Conservation (phyloP, 2,329 filamentous ascomycete genomes). For the Fusarium decemcellulare region DNA sequence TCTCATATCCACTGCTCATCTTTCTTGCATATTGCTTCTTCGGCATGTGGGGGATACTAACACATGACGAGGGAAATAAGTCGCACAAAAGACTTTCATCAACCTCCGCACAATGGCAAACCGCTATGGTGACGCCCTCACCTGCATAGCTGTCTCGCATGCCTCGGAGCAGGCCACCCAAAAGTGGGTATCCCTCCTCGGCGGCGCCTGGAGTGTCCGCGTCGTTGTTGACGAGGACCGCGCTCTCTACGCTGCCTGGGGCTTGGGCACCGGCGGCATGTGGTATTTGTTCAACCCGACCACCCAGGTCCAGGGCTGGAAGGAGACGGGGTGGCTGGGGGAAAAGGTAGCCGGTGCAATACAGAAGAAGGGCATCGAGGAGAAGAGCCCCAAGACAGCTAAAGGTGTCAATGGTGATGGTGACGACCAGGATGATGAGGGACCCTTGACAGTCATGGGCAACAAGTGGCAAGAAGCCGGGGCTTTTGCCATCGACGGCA, state of each 20-base stretch:
- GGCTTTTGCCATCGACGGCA: constrained; percentile 65
- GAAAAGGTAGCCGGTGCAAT: constrained; percentile 64
- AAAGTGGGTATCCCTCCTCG: constrained; percentile 70
- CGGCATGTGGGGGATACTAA: not conserved
- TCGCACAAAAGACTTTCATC: constrained; percentile 71
- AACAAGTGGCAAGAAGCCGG: constrained; percentile 71
- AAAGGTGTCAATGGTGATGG: not conserved
- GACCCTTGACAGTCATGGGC: constrained; percentile 62
- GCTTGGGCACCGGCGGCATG: constrained; percentile 64
- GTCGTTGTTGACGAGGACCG: constrained; percentile 70
- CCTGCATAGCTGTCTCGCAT: constrained; percentile 72
- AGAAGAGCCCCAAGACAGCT: constrained; percentile 20
- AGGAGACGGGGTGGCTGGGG: constrained; percentile 69
- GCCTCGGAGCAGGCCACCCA: constrained; percentile 68
- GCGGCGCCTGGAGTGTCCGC: constrained; percentile 70
- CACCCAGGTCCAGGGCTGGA: constrained; percentile 66
- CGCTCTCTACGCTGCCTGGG: constrained; percentile 71
- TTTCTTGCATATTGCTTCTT: constrained; percentile 12
- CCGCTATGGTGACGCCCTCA: constrained; percentile 62
- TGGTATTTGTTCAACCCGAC: constrained; percentile 69
- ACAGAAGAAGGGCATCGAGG: constrained; percentile 52
- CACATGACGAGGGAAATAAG: constrained; percentile 45
- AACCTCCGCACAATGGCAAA: constrained; percentile 68
- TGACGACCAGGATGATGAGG: constrained; percentile 49
- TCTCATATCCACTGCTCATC: not conserved